These are phyloP conservation scores for Chlorella sp. DNA, from an alignment of 139 green algal species.

Conservation along the genomic window DNA sequence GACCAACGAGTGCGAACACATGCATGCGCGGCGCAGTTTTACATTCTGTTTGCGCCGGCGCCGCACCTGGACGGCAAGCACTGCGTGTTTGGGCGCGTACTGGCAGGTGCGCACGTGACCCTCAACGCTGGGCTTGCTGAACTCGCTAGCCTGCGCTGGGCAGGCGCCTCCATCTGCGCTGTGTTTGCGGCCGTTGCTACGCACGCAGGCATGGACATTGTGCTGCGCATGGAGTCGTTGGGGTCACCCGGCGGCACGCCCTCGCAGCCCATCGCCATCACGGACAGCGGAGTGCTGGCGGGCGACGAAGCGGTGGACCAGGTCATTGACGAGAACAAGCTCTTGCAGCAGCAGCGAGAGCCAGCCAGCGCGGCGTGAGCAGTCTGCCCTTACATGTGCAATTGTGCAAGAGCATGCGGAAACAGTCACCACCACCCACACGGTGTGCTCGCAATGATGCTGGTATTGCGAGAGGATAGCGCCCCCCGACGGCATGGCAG, in stretches of 20 bases:
- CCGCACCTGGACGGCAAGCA: conserved; percentile 48
- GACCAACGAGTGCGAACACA: too few species aligned
- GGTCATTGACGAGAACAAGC: not conserved
- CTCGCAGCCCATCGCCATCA: conserved; percentile 1
- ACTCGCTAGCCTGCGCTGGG: not conserved
- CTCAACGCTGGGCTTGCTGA: not conserved
- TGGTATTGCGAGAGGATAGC: too few species aligned
- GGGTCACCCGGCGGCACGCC: conserved; percentile 4
- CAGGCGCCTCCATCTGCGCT: not conserved
- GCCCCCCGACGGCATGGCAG: too few species aligned
- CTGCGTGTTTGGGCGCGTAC: conserved; percentile 8
- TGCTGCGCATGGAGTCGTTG: conserved; percentile 8
- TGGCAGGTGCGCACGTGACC: conserved; percentile 8
- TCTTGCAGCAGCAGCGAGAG: too few species aligned
- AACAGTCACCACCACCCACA: too few species aligned
- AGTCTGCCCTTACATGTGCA: too few species aligned
- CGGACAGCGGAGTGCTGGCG: not conserved
- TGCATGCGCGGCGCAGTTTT: conserved; percentile 45
- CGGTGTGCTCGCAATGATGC: too few species aligned
- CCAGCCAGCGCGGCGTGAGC: too few species aligned
- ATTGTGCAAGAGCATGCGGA: too few species aligned
- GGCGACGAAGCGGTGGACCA: not conserved
- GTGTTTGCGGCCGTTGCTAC: not conserved
- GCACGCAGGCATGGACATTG: conserved; percentile 12
- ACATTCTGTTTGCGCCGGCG: conserved; percentile 37